Conservation (phyloP, 352 stramenopile genomes). For the Phytophthora brassicae region DNA sequence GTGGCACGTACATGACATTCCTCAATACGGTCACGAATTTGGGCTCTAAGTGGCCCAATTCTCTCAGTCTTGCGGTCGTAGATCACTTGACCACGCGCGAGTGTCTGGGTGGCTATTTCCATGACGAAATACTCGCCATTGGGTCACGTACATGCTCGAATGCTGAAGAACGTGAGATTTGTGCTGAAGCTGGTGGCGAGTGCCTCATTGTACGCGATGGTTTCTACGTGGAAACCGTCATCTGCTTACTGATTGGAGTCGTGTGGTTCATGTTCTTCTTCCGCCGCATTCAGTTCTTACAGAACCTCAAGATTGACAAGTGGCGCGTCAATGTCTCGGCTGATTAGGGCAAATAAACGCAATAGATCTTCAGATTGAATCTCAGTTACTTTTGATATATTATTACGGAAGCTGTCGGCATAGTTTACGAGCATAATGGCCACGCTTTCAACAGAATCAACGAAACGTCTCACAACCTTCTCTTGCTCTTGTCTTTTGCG, state of each 20-base stretch:
- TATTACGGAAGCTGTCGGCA: constrained; percentile 33
- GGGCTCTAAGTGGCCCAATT: constrained; percentile 94
- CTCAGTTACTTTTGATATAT: constrained; percentile 26
- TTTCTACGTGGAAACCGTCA: constrained; percentile 77
- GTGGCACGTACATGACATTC: constrained; percentile 99
- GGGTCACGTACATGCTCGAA: constrained; percentile 81
- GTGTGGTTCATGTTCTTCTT: constrained; percentile 77
- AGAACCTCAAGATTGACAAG: constrained; percentile 84
- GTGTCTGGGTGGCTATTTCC: constrained; percentile 67
- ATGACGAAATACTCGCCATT: constrained; percentile 73
- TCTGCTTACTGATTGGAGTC: constrained; percentile 69
- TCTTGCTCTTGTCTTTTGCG: no score
- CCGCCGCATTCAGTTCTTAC: constrained; percentile 62
- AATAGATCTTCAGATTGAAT: constrained; percentile 29
- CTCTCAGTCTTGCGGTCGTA: constrained; percentile 78
- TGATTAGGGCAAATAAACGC: constrained; percentile 28
- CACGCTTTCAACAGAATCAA: constrained; percentile 24
- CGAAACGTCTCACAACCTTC: constrained; percentile 4
- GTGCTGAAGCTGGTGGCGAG: constrained; percentile 56
- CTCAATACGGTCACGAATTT: constrained; percentile 99
- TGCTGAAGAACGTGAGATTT: constrained; percentile 61
- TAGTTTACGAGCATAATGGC: constrained; percentile 27
- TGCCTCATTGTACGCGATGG: constrained; percentile 80
- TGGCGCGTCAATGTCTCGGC: constrained; percentile 61
- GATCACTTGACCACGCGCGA: constrained; percentile 81